phyloP scores from a whole-genome alignment of 1,284 basidiomycete species.

The Schizopora paradoxa region DNA sequence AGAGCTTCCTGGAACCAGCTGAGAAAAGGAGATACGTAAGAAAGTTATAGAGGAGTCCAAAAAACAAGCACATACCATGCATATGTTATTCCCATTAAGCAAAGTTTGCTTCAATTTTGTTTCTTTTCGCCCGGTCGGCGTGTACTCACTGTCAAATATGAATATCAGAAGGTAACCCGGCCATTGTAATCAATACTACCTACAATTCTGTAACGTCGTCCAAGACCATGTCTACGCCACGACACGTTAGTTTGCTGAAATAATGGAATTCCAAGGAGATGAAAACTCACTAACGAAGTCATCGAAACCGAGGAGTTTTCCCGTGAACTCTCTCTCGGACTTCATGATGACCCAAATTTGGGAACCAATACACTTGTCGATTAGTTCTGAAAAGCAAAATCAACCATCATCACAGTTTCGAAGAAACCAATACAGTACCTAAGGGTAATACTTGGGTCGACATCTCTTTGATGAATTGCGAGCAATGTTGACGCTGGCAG shows the following conservation, averaged over 20 bases:
- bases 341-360: slow-evolving; percentile 98
- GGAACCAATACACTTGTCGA: slow-evolving; percentile 92
- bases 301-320: slow-evolving; percentile 95
- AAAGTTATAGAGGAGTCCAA: not conserved
- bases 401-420: slow-evolving; percentile 20
- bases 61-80: slow-evolving; percentile 61
- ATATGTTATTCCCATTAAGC: slow-evolving; percentile 96
- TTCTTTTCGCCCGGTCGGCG: slow-evolving; percentile 76
- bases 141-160: slow-evolving; percentile 62
- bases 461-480: slow-evolving; percentile 31
- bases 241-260: not conserved
- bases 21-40: slow-evolving; percentile 15
- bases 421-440: slow-evolving; percentile 28
- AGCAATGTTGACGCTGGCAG: not conserved
- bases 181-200: slow-evolving; percentile 25
- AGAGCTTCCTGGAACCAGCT: slow-evolving; percentile 76
- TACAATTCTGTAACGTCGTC: slow-evolving; percentile 98
- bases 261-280: not conserved
- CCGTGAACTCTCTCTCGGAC: slow-evolving; percentile 91
- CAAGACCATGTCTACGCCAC: slow-evolving; percentile 84
- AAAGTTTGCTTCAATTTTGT: slow-evolving; percentile 88
- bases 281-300: slow-evolving; percentile 95
- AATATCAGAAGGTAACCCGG: slow-evolving; percentile 17
- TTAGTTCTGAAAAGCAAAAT: slow-evolving; percentile 59
- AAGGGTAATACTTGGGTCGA: slow-evolving; percentile 52